These are phyloP conservation scores for Silene uniflora DNA, from an alignment of 148 eudicot genomes.

Conservation along the genomic window DNA sequence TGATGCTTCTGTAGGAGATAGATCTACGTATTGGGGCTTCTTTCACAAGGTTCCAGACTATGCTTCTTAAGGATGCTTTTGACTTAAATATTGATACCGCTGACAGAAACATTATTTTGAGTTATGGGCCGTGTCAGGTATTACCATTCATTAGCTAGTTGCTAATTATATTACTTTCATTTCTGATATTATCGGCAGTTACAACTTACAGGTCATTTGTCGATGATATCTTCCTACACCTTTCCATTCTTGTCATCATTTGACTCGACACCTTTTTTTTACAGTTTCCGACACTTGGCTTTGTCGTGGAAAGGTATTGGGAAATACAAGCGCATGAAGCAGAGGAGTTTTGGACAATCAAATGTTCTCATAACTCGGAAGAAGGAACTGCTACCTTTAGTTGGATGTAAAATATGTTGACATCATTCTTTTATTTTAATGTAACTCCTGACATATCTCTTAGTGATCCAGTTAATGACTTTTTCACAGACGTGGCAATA, in stretches of 20 bases:
- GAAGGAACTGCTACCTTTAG: constrained; percentile 70
- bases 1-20: constrained; percentile 62
- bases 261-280: constrained; percentile 7
- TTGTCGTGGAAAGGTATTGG: constrained; percentile 97
- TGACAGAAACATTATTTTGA: constrained; percentile 61
- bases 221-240: constrained; percentile 9
- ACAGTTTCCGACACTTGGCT: constrained; percentile 98
- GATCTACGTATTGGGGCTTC: constrained; percentile 99
- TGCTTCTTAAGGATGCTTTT: constrained; percentile 90
- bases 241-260: neutral
- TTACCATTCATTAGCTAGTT: neutral
- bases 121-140: constrained; percentile 99
- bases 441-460: neutral
- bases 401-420: constrained; percentile 63
- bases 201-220: constrained; percentile 1
- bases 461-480: constrained; percentile 6
- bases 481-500: constrained; percentile 78
- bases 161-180: neutral
- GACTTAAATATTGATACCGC: constrained; percentile 57
- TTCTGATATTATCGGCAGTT: neutral
- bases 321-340: constrained; percentile 87
- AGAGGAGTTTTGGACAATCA: constrained; percentile 95
- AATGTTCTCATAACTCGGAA: constrained; percentile 76
- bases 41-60: constrained; percentile 96
- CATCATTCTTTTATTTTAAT: constrained; percentile 7